These are phyloP conservation scores for Acorus gramineus DNA, from an alignment of 106 monocot species.

Conservation along the genomic window DNA sequence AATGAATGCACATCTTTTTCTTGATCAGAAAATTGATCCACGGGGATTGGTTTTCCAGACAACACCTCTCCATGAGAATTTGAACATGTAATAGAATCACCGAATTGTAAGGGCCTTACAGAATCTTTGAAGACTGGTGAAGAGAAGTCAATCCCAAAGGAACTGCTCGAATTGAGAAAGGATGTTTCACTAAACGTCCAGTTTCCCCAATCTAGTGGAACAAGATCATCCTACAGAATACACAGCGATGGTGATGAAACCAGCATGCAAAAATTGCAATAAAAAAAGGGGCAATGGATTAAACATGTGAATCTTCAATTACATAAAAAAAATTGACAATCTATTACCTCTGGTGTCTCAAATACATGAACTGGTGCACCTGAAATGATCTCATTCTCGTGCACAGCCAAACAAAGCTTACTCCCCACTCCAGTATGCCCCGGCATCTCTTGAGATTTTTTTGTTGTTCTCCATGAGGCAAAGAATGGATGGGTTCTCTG, in stretches of 20 bases:
- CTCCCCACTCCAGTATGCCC: constrained; percentile 14
- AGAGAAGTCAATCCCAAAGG: constrained; percentile 12
- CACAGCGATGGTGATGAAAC: background rate
- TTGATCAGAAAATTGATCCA: constrained; percentile 14
- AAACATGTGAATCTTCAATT: background rate
- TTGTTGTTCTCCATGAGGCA: constrained; percentile 34
- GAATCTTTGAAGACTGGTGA: constrained; percentile 23
- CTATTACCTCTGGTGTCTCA: constrained; percentile 38
- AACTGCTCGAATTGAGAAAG: constrained; percentile 10
- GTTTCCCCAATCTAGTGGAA: constrained; percentile 54
- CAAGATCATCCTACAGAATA: constrained; percentile 29
- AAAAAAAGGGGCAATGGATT: background rate
- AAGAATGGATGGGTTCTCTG: constrained; percentile 87
- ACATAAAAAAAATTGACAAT: background rate
- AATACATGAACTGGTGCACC: constrained; percentile 67
- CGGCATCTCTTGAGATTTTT: constrained; percentile 15
- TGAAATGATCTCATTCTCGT: constrained; percentile 14
- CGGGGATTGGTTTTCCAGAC: constrained; percentile 1
- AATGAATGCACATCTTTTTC: constrained; percentile 2
- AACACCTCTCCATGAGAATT: background rate
- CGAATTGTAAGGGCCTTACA: constrained; percentile 38
- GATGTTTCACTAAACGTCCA: constrained; percentile 42
- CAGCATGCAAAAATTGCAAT: constrained; percentile 1
- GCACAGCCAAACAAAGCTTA: constrained; percentile 13
- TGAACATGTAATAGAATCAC: constrained; percentile 7